Evolutionary conservation across 2,329 filamentous ascomycete genomes (phyloP).

Genomic region (Cercospora nicotianae): DNA sequence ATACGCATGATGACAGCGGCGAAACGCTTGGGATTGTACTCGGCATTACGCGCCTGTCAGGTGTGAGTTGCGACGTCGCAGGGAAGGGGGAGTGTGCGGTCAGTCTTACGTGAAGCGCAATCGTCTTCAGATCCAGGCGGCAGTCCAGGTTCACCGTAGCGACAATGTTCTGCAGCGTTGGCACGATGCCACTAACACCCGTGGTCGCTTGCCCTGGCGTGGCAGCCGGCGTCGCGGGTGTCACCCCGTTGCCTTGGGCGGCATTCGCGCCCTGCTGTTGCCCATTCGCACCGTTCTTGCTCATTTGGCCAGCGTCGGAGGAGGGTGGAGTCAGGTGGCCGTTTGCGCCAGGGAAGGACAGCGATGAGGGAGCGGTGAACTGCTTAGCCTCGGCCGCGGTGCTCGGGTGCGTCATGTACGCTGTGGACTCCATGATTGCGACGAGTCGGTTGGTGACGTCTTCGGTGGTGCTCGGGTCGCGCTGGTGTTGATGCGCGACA

Average conservation of each 20-base stretch:
- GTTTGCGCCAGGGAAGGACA: slow-evolving; percentile 79
- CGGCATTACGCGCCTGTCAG: slow-evolving; percentile 69
- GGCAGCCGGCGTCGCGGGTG: slow-evolving; percentile 85
- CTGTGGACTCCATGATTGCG: slow-evolving; percentile 68
- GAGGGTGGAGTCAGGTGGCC: slow-evolving; percentile 80
- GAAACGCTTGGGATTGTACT: slow-evolving; percentile 85
- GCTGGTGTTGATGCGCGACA: slow-evolving; percentile 8
- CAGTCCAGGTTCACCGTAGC: slow-evolving; percentile 97
- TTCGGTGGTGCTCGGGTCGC: background rate
- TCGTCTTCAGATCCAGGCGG: slow-evolving; percentile 96
- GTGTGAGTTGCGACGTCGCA: slow-evolving; percentile 5
- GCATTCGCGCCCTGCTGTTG: slow-evolving; percentile 48
- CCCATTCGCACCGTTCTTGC: slow-evolving; percentile 53
- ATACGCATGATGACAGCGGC: slow-evolving; percentile 83
- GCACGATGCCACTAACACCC: slow-evolving; percentile 41
- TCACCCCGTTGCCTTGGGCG: slow-evolving; percentile 64
- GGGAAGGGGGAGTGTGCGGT: background rate
- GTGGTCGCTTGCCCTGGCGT: slow-evolving; percentile 77
- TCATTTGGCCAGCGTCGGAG: slow-evolving; percentile 64
- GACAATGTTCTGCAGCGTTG: slow-evolving; percentile 46
- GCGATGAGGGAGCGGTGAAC: slow-evolving; percentile 87
- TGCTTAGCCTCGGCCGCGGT: slow-evolving; percentile 92
- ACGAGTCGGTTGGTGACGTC: slow-evolving; percentile 6
- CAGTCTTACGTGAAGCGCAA: slow-evolving; percentile 70
- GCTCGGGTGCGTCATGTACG: slow-evolving; percentile 80